Percentiles rank a stretch among this genome's conserved stretches.
phyloP scores from a whole-genome alignment of 1,284 basidiomycete species.

The Takashimella tepidaria region DNA sequence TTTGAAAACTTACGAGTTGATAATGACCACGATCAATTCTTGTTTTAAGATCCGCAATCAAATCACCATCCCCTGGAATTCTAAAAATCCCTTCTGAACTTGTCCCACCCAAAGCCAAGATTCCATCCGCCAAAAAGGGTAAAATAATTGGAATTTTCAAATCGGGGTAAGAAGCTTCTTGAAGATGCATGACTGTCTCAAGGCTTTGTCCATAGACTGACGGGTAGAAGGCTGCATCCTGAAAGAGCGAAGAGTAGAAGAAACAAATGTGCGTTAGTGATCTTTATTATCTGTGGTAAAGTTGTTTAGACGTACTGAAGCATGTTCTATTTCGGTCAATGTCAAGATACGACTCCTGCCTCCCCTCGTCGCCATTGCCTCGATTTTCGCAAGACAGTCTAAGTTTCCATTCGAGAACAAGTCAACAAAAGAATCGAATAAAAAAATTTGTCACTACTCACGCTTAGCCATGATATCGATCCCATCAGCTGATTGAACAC shows the following conservation, averaged over 20 bases:
- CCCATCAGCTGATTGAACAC: conserved; percentile 57
- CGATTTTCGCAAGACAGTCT: conserved; percentile 67
- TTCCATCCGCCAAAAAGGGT: conserved; percentile 83
- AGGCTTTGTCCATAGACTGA: conserved; percentile 87
- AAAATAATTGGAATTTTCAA: conserved; percentile 83
- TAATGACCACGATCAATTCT: conserved; percentile 87
- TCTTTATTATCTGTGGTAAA: neutral
- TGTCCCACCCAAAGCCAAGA: conserved; percentile 76
- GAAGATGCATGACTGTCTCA: conserved; percentile 72
- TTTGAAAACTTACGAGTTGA: conserved; percentile 67
- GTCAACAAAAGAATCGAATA: neutral
- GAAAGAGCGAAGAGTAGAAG: too few relatives aligned
- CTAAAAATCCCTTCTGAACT: conserved; percentile 85
- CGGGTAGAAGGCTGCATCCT: conserved; percentile 88
- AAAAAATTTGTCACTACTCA: conserved; percentile 16
- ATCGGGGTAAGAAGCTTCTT: conserved; percentile 74
- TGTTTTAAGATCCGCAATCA: conserved; percentile 75
- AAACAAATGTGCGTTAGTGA: neutral
- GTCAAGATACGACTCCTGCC: conserved; percentile 75
- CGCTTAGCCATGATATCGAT: conserved; percentile 82
- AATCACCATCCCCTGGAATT: conserved; percentile 78
- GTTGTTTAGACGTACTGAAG: conserved; percentile 58
- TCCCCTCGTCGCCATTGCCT: conserved; percentile 68
- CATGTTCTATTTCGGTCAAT: conserved; percentile 77
- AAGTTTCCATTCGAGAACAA: too few relatives aligned